These are phyloP conservation scores for Cadophora gregata DNA, from an alignment of 2,329 filamentous ascomycete genomes.

Conservation along the genomic window DNA sequence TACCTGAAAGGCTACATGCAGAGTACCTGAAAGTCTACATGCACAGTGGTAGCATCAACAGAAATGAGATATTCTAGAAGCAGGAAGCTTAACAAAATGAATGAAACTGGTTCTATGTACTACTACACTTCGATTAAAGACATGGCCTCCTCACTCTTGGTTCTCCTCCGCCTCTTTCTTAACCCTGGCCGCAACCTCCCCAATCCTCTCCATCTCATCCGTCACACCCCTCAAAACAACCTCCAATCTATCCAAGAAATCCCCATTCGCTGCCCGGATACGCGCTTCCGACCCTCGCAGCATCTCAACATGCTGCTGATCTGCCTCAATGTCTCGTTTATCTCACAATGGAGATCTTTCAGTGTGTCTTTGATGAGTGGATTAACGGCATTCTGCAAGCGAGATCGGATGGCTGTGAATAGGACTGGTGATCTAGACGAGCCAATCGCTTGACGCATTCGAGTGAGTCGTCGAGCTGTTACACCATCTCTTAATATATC, in stretches of 20 bases:
- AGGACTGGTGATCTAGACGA: slow-evolving; percentile 3
- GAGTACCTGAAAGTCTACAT: too few relatives aligned
- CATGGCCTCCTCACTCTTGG: too few relatives aligned
- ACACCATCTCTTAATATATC: not conserved
- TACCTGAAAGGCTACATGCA: too few relatives aligned
- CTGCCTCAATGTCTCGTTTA: not conserved
- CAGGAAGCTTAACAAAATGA: too few relatives aligned
- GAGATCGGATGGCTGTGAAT: slow-evolving; percentile 11
- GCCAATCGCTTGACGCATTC: slow-evolving; percentile 12
- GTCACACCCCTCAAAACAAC: not conserved
- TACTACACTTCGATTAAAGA: too few relatives aligned
- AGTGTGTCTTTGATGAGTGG: not conserved
- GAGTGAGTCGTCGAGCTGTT: not conserved
- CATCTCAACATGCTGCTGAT: not conserved
- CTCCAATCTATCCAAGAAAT: not conserved
- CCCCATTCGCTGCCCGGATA: not conserved
- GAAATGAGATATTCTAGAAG: too few relatives aligned
- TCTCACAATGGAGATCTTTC: not conserved
- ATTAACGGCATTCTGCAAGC: not conserved
- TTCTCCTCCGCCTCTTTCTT: not conserved
- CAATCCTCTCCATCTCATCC: not conserved
- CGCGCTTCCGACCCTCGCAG: not conserved
- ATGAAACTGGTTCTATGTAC: too few relatives aligned
- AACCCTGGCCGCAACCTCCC: not conserved
- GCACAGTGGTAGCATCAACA: too few relatives aligned